Evolutionary conservation across 202 grass and related monocot species (phyloP), one percentile per base, ranked within the genome.

Genomic region (Cymbopogon flexuosus): DNA sequence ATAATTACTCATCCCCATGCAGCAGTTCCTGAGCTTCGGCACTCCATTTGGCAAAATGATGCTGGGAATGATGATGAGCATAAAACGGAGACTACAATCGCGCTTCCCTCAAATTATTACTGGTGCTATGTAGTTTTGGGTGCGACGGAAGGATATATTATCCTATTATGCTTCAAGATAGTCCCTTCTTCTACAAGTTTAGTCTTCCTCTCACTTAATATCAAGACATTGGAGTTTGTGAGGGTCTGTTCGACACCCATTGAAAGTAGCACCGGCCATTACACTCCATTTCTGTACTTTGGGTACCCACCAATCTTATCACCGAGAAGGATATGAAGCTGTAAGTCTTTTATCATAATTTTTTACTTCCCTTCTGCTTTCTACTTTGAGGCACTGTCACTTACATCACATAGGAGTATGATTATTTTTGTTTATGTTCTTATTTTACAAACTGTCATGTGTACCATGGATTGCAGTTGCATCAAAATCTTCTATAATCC

Each of bases 141-240:
- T 42, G 73, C 0, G 1, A 12, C 35, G 18, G 1, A 61, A 42
- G 35, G 54, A 22, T n/a, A 76, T 21, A 5, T 40, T 60, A 15
- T 58, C 51, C 10, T 74, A 73, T 0, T 8, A 46, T 4, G 45
- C 21, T 3, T 0, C 2, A 2, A 52, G 15, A 18, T 18, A 49
- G 0, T 1, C 45, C 0, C 1, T 16, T 1, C 1, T 14, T 3
- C 45, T 16, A 5, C 0, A n/a, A 0, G 0, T 3, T 19, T 1
- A 56, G 0, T 0, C 12, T 15, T 9, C 23, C 24, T 79, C 11
- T 37, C 62, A 0, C 30, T 79, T 79, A 45, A 79, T 30, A 51
- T 37, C 6, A 52, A 79, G 30, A 79, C 76, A 49, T 16, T 79
- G n/a, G 65, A 52, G 61, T 12, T 67, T 67, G 27, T 65, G 60